Evolutionary conservation across 2,329 filamentous ascomycete species (phyloP).

Genomic region (Phyllachora maydis): DNA sequence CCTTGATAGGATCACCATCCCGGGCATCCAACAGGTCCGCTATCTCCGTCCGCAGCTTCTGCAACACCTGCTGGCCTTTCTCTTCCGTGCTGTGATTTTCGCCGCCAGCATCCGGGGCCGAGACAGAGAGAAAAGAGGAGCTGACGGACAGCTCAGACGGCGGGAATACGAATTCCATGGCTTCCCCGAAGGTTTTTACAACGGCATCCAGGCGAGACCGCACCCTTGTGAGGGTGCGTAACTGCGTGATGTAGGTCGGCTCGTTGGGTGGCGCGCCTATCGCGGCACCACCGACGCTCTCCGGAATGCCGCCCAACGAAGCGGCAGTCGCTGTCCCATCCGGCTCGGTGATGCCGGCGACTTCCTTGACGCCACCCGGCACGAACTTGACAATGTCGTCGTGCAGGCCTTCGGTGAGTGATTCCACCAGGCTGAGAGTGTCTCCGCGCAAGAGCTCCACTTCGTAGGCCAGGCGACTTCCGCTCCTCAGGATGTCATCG

Average conservation of each 20-base stretch:
- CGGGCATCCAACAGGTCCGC: constrained; percentile 29
- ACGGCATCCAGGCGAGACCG: constrained; percentile 72
- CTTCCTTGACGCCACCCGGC: constrained; percentile 24
- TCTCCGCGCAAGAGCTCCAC: constrained; percentile 87
- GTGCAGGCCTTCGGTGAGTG: constrained; percentile 50
- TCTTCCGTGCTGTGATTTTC: constrained; percentile 52
- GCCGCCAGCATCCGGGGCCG: constrained; percentile 51
- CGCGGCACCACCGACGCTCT: not conserved
- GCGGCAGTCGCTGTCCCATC: not conserved
- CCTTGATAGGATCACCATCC: constrained; percentile 35
- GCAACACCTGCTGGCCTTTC: constrained; percentile 66
- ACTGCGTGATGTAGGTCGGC: constrained; percentile 51
- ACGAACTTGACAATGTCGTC: constrained; percentile 57
- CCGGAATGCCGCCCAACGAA: not conserved
- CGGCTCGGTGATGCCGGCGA: constrained; percentile 8
- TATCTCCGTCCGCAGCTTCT: constrained; percentile 51
- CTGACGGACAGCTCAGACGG: constrained; percentile 70
- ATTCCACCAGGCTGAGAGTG: constrained; percentile 59
- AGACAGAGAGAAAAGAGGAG: constrained; percentile 77
- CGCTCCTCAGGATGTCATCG: constrained; percentile 82
- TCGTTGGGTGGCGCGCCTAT: constrained; percentile 14
- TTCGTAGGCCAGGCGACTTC: constrained; percentile 77
- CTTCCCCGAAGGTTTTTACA: constrained; percentile 79
- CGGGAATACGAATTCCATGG: constrained; percentile 87
- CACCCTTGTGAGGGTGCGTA: constrained; percentile 68